Base-by-base conservation (phyloP, 768 basidiomycete species). In the Roridomyces roridus region DNA sequence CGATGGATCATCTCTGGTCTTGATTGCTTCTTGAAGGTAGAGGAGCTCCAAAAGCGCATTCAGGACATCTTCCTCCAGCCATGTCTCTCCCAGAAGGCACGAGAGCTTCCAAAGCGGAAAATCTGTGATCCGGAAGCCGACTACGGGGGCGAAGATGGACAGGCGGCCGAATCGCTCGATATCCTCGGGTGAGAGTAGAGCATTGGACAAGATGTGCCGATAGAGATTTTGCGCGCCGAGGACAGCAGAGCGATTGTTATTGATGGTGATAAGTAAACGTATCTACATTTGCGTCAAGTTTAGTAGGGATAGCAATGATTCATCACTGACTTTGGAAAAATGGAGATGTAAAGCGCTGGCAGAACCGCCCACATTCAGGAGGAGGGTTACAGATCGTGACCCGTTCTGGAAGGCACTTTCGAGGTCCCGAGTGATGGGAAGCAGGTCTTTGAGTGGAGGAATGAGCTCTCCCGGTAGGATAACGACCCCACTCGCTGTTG, bases 61-160 rank as follows among this genome's bases (percentile, higher is more conserved):
- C 10, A 54, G 12, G 4, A 54, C 37, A 29, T 54, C 52, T 24
- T 54, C 52, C 11, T 54, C 25, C 14, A 54, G n/a, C 52, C 52
- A 54, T 3, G 25, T 24, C 52, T 54, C 52, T 12, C 45, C 36
- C 9, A 54, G 52, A 20, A 54, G 44, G 28, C 52, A 54, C 4
- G 25, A 9, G 18, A 54, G 52, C 37, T 46, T 54, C 52, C 52
- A 54, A 7, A 51, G 50, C 3, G 50, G 50, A 26, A 51, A 51
- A 12, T 23, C 21, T 5, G 40, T 51, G 26, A 51, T 25, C 3
- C 34, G 6, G 29, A 51, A 51, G 8, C 50, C 50, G 7, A 21
- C n/a, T 11, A 51, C 35, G 17, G 40, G 40, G 14, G 50, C 7
- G 3, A 21, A 15, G 26, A 51, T 51, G 5, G 17, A 12, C 18